Conservation (phyloP, 257 asterid genomes). For the Capsicum rhomboideum region DNA sequence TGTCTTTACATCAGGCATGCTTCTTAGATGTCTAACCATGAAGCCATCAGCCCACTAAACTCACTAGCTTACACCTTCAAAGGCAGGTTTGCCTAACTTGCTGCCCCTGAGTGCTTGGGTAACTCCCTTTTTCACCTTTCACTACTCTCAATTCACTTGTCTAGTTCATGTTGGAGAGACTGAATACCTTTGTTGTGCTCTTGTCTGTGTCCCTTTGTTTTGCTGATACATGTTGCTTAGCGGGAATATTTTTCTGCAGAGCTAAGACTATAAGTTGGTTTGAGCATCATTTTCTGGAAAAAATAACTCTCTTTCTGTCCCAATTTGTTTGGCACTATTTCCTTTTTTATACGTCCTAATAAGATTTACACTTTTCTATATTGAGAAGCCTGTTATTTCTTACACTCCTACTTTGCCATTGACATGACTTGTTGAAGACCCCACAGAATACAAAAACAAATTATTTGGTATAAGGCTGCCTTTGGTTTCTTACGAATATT, state of each 20-base stretch:
- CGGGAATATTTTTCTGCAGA: background rate
- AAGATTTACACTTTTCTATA: background rate
- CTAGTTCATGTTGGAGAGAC: background rate
- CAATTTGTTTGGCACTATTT: background rate
- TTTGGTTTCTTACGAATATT: background rate
- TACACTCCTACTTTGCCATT: background rate
- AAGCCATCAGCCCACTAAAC: background rate
- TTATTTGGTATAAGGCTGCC: background rate
- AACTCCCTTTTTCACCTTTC: background rate
- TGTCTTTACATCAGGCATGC: background rate
- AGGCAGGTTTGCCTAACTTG: background rate
- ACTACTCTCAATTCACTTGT: background rate
- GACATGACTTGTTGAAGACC: background rate
- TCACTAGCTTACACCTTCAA: background rate
- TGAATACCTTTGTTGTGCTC: background rate
- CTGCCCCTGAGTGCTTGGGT: background rate
- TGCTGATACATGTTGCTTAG: background rate
- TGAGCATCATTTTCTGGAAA: background rate
- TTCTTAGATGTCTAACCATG: background rate
- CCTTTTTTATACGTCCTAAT: background rate
- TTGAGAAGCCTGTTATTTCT: background rate
- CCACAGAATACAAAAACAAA: background rate
- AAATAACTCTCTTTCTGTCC: background rate
- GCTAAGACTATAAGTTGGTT: background rate
- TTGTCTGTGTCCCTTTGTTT: background rate